phyloP scores from a whole-genome alignment of 2,329 filamentous ascomycete species.

The Coniochaeta sp. region DNA sequence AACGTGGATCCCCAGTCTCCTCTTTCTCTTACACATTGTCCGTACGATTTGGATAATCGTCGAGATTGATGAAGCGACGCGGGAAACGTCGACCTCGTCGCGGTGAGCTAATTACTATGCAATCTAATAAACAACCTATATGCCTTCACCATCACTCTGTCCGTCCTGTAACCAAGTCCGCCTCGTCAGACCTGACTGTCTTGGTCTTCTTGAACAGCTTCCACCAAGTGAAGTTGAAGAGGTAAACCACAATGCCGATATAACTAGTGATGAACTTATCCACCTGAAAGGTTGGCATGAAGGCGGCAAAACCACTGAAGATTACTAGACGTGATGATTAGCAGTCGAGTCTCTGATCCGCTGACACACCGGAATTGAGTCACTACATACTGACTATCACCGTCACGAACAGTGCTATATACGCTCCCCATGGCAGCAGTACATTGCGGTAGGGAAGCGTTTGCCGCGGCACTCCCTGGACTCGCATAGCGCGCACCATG shows the following conservation, averaged over 20 bases:
- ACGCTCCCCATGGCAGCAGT: constrained; percentile 30
- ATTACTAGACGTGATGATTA: background rate
- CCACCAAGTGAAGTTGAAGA: constrained; percentile 57
- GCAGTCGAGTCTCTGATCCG: background rate
- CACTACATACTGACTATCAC: constrained; percentile 24
- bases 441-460: constrained; percentile 28
- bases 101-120: no score
- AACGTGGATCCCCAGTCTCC: no score
- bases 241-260: constrained; percentile 27
- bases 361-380: no score
- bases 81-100: no score
- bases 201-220: constrained; percentile 53
- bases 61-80: no score
- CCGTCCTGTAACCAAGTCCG: constrained; percentile 34
- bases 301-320: constrained; percentile 48
- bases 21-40: background rate
- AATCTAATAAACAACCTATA: no score
- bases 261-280: constrained; percentile 56
- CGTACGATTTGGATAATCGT: no score
- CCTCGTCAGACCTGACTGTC: constrained; percentile 39
- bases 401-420: constrained; percentile 22
- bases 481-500: constrained; percentile 28
- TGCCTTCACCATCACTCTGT: no score
- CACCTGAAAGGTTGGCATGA: constrained; percentile 54
- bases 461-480: constrained; percentile 24